Percentiles rank a stretch among this genome's conserved stretches.
Conservation (phyloP, 1,139 yeast species). For the Taphrina pruni region DNA sequence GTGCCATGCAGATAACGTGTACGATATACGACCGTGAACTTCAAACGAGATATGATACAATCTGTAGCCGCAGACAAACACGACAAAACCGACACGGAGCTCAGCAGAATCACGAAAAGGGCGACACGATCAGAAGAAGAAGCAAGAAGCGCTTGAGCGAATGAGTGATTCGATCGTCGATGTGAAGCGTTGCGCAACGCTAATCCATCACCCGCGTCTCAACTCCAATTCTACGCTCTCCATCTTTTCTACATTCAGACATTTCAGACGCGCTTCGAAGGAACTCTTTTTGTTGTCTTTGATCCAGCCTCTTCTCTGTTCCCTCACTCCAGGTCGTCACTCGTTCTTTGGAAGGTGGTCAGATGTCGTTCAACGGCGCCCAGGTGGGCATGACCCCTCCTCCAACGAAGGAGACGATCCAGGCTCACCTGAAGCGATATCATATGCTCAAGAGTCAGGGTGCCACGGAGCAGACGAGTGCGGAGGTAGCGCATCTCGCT, state of each 20-base stretch:
- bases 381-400: conserved; percentile 23
- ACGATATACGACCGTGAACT: too few species aligned
- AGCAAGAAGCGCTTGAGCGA: not conserved
- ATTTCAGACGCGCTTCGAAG: conserved; percentile 3
- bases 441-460: conserved; percentile 53
- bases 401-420: conserved; percentile 29
- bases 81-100: too few species aligned
- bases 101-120: not conserved
- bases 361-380: conserved; percentile 19
- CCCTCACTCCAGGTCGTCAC: conserved; percentile 1
- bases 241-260: not conserved
- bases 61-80: too few species aligned
- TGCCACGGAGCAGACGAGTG: conserved; percentile 50
- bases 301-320: not conserved
- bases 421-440: conserved; percentile 51
- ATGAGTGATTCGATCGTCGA: not conserved
- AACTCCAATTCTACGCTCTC: conserved; percentile 1
- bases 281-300: not conserved
- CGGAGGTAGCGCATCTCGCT: conserved; percentile 52
- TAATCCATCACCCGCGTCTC: conserved; percentile 14
- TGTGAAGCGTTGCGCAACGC: not conserved
- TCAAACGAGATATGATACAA: too few species aligned
- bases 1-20: too few species aligned
- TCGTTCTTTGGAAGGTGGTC: not conserved
- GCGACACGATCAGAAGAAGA: not conserved